Evolutionary conservation across 169 alveolate species (phyloP).

Genomic region (Plasmodium vinckei): DNA sequence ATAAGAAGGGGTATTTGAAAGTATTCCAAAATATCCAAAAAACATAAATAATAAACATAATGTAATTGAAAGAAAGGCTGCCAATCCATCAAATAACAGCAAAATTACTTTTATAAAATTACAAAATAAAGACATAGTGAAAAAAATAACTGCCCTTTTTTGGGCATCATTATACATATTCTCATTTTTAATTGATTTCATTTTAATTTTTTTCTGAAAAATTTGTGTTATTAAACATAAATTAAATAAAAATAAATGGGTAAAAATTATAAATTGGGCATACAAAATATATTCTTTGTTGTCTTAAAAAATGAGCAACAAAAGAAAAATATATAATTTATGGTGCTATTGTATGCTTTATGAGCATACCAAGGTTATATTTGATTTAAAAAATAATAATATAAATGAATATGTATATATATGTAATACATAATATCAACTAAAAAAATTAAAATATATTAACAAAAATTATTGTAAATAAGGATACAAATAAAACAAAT

Average conservation of each 20-base stretch:
- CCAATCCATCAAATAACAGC: constrained; percentile 26
- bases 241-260: constrained; percentile 12
- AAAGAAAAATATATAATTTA: constrained; percentile 7
- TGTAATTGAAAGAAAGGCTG: constrained; percentile 2
- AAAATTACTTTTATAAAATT: constrained; percentile 37
- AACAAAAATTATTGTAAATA: no score
- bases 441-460: no score
- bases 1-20: constrained; percentile 18
- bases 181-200: constrained; percentile 26
- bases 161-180: constrained; percentile 11
- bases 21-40: constrained; percentile 58
- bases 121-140: constrained; percentile 32
- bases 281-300: constrained; percentile 4
- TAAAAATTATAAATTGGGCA: neutral
- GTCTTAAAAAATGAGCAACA: constrained; percentile 1
- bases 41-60: constrained; percentile 31
- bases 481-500: no score
- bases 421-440: no score
- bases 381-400: no score
- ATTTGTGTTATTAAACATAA: constrained; percentile 1
- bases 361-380: no score
- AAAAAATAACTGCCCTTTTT: constrained; percentile 26
- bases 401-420: no score
- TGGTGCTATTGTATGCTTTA: neutral
- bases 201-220: neutral